Evolutionary conservation across 2,329 filamentous ascomycete genomes (phyloP).

Genomic region (Ceratocystis ficicola): DNA sequence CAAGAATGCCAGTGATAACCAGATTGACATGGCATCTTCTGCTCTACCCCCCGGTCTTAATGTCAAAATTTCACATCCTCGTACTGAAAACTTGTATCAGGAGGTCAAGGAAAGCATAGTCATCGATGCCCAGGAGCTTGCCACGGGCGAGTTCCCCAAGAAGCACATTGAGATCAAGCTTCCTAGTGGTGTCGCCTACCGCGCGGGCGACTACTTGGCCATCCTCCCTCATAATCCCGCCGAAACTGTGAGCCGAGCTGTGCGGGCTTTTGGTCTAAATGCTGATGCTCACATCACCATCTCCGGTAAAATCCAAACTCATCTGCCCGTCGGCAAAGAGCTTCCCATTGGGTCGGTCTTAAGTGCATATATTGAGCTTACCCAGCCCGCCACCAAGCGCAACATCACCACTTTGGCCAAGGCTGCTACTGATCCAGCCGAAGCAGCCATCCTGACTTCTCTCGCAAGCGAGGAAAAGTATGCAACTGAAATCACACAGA

Average conservation of each 20-base stretch:
- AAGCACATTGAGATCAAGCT: constrained; percentile 55
- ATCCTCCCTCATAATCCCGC: constrained; percentile 59
- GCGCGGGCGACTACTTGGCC: constrained; percentile 64
- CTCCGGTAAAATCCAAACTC: constrained; percentile 38
- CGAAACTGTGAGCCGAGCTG: constrained; percentile 48
- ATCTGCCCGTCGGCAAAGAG: constrained; percentile 43
- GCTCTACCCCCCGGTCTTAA: constrained; percentile 25
- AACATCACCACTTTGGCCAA: constrained; percentile 36
- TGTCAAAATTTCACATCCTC: constrained; percentile 42
- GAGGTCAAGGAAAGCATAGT: constrained; percentile 52
- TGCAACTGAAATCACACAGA: constrained; percentile 38
- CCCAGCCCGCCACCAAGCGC: constrained; percentile 59
- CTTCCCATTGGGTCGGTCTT: constrained; percentile 53
- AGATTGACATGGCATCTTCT: constrained; percentile 15
- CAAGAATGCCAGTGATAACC: constrained; percentile 34
- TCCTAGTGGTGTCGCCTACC: constrained; percentile 53
- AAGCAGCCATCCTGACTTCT: constrained; percentile 34
- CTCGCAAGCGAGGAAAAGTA: constrained; percentile 38
- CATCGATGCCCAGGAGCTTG: constrained; percentile 40
- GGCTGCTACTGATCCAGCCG: constrained; percentile 36
- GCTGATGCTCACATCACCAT: constrained; percentile 59
- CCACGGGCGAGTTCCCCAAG: constrained; percentile 43
- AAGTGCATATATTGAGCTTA: constrained; percentile 59
- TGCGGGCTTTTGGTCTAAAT: constrained; percentile 52
- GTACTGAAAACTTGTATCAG: constrained; percentile 47